Conservation (phyloP, 306 rosid species). For the Fragaria ananassa region DNA sequence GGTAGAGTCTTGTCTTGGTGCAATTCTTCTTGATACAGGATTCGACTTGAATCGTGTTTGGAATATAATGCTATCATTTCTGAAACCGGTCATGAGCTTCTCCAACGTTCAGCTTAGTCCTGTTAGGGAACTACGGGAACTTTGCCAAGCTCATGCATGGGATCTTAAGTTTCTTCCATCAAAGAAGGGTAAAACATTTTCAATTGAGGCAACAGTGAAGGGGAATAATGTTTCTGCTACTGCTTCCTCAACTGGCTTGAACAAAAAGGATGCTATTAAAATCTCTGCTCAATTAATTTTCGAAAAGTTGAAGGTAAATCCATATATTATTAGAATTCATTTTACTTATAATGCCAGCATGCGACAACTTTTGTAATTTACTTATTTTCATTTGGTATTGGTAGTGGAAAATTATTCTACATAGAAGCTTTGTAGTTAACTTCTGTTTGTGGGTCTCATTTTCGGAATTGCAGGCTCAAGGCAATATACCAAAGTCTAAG, state of each 20-base stretch:
- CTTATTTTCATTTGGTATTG: neutral
- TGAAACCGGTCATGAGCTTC: constrained; percentile 70
- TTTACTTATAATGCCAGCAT: neutral
- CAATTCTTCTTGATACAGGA: constrained; percentile 88
- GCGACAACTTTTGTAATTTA: neutral
- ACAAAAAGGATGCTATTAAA: constrained; percentile 54
- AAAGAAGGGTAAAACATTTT: constrained; percentile 36
- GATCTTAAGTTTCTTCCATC: constrained; percentile 20
- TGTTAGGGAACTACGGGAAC: constrained; percentile 71
- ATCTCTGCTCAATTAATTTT: constrained; percentile 50
- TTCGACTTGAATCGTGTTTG: constrained; percentile 65
- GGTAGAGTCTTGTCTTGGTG: constrained; percentile 90
- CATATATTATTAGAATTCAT: constrained; percentile 11
- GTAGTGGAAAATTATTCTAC: neutral
- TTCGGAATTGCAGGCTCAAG: constrained; percentile 58
- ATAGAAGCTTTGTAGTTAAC: neutral
- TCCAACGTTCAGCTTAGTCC: constrained; percentile 76
- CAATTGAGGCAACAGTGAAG: constrained; percentile 48
- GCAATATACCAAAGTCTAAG: constrained; percentile 49
- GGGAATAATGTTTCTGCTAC: constrained; percentile 35
- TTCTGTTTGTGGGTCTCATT: constrained; percentile 1
- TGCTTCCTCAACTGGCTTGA: constrained; percentile 43
- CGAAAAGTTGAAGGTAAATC: constrained; percentile 52
- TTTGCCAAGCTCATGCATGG: constrained; percentile 60
- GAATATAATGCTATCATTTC: constrained; percentile 67